Evolutionary conservation across 192 early-diverging fungal genomes (phyloP).

Genomic region (Irineochytrium annulatum): DNA sequence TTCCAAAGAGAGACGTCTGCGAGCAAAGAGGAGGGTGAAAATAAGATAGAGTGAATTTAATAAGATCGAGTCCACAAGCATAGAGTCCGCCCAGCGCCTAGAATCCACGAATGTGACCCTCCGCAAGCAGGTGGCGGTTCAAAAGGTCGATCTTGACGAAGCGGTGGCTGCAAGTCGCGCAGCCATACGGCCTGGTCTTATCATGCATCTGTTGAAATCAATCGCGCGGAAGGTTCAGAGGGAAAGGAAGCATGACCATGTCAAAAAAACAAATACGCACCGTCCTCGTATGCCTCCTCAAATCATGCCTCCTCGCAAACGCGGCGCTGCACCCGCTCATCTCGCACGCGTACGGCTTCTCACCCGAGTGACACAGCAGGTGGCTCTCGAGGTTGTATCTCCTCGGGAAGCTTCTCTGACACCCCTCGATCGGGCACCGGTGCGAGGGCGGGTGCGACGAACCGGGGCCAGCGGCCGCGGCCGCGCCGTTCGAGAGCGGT

Average conservation of each 20-base stretch:
- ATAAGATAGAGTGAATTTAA: too few species aligned
- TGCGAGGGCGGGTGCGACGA: too few species aligned
- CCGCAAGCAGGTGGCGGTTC: background rate
- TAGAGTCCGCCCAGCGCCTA: too few species aligned
- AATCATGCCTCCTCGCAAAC: slow-evolving; percentile 77
- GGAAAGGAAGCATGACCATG: background rate
- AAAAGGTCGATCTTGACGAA: background rate
- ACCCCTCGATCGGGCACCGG: slow-evolving; percentile 42
- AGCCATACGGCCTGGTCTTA: background rate
- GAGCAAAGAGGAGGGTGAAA: too few species aligned
- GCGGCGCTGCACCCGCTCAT: slow-evolving; percentile 55
- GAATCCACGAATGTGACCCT: too few species aligned
- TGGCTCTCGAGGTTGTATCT: slow-evolving; percentile 76
- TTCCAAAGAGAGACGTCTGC: too few species aligned
- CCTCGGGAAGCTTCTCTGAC: slow-evolving; percentile 63
- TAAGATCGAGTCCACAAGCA: too few species aligned
- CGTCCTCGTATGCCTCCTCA: slow-evolving; percentile 46
- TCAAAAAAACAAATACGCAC: slow-evolving; percentile 5
- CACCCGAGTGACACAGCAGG: slow-evolving; percentile 52
- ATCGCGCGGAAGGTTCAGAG: background rate
- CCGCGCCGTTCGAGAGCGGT: too few species aligned
- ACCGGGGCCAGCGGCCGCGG: too few species aligned
- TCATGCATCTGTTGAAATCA: background rate
- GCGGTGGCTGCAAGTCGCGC: background rate
- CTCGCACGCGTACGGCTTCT: slow-evolving; percentile 24